Percentiles rank a stretch among this genome's conserved stretches.
Evolutionary conservation across 164 flowering plant genomes (phyloP).

Genomic region (Cinnamomum micranthum): DNA sequence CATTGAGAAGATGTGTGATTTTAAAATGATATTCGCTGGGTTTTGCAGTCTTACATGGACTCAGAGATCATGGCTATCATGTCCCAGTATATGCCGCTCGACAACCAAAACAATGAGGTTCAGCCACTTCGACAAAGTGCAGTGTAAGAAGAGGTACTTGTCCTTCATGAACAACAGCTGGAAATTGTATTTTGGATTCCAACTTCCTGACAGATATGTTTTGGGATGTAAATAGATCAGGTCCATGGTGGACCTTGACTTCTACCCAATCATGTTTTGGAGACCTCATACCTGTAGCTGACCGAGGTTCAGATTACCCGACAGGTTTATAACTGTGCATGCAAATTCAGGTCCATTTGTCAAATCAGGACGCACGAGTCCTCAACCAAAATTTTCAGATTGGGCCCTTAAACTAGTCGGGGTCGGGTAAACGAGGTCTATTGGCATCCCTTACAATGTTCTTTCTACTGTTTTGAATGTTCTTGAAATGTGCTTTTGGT

Average conservation of each 20-base stretch:
- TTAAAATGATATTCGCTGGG: background rate
- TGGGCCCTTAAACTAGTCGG: too few relatives aligned
- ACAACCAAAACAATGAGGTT: conserved; percentile 46
- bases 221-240: too few relatives aligned
- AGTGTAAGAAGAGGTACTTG: conserved; percentile 25
- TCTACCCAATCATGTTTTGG: background rate
- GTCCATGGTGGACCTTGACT: background rate
- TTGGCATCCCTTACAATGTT: too few relatives aligned
- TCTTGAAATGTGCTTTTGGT: background rate
- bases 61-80: conserved; percentile 94
- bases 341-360: too few relatives aligned
- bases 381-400: too few relatives aligned
- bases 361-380: too few relatives aligned
- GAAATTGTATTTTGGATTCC: background rate
- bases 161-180: background rate
- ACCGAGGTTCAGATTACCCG: too few relatives aligned
- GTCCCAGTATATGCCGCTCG: conserved; percentile 97
- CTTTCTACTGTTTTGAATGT: too few relatives aligned
- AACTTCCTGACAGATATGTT: background rate
- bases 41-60: conserved; percentile 90
- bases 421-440: too few relatives aligned
- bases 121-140: conserved; percentile 51
- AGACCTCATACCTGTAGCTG: background rate
- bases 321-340: too few relatives aligned
- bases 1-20: background rate